Evolutionary conservation across 495 filamentous ascomycete genomes (phyloP), one percentile per base, ranked within the genome.

Genomic region (Trichoderma asperelloides): DNA sequence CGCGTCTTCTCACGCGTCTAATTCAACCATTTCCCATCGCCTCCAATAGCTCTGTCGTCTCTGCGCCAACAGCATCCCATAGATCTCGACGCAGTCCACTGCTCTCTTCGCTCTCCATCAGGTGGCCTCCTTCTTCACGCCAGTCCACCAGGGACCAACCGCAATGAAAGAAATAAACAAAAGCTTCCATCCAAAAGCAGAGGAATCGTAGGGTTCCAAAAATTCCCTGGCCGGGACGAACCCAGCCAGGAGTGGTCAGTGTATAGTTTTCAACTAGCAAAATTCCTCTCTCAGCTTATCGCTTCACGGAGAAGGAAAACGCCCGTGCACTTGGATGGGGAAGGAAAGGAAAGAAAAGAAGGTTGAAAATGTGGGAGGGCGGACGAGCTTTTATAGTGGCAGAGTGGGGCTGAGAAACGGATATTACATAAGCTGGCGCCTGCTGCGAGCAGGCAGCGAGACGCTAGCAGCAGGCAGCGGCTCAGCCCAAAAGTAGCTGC

Each of bases 261-360:
- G 60, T 69, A 66, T 75, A 75, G 73, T 75, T 75, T 75, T 75
- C 73, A 75, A 75, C 70, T 73, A 74, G 73, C 73, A 75, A 75
- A 74, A 75, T 65, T 65, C 64, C 64, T 65, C 64, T 65, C 64
- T 65, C 64, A 65, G 64, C 64, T 65, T 65, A 65, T 65, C 64
- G 64, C 64, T 65, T 65, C 64, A 65, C 64, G 64, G 64, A 65
- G 64, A 65, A 65, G 64, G 64, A 65, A 65, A 65, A 65, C 64
- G 64, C 64, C 64, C 64, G 64, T 65, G 64, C 64, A 65, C 64
- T 65, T 45, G 64, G 64, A 65, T 65, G 64, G 64, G 23, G 64
- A 65, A 55, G 49, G 55, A 60, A 60, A 60, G 25, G 16, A 60
- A 30, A 49, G 64, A 65, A 65, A 65, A 45, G 41, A 65, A 49